phyloP scores from a whole-genome alignment of 1,139 yeast genomes.

The Diutina ranongensis region DNA sequence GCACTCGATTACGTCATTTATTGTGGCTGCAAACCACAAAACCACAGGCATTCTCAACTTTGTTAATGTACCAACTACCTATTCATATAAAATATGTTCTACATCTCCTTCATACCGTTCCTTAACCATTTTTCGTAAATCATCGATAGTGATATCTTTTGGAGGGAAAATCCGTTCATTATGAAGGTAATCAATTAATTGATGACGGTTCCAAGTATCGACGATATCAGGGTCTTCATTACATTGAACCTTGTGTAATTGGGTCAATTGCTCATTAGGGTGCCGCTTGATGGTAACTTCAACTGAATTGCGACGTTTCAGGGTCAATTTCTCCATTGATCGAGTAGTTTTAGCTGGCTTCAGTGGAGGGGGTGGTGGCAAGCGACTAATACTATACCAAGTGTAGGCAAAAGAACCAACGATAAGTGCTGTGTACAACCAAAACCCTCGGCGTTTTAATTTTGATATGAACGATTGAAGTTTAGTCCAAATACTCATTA shows the following conservation, averaged over 20 bases:
- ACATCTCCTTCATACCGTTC: not conserved
- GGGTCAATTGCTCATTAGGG: not conserved
- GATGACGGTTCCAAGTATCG: conserved; percentile 1
- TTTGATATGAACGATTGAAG: not conserved
- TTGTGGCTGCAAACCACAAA: too few relatives aligned
- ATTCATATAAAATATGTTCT: not conserved
- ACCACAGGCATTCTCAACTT: too few relatives aligned
- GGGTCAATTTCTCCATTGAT: not conserved
- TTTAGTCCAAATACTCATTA: not conserved
- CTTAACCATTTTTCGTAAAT: not conserved
- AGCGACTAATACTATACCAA: conserved; percentile 1
- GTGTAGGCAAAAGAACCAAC: not conserved
- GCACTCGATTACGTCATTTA: too few relatives aligned
- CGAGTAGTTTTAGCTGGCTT: not conserved
- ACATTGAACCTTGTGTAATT: not conserved
- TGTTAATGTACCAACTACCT: too few relatives aligned
- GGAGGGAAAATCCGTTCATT: conserved; percentile 3
- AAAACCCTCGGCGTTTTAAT: not conserved
- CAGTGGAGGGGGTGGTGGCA: conserved; percentile 4
- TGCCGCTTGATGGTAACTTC: conserved; percentile 1
- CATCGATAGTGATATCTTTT: not conserved
- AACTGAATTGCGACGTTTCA: not conserved
- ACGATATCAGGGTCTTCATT: not conserved
- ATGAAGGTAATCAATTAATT: not conserved
- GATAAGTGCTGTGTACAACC: conserved; percentile 4